Base-by-base conservation (phyloP, 352 stramenopile species). In the Globisporangium rhizosaccharum region DNA sequence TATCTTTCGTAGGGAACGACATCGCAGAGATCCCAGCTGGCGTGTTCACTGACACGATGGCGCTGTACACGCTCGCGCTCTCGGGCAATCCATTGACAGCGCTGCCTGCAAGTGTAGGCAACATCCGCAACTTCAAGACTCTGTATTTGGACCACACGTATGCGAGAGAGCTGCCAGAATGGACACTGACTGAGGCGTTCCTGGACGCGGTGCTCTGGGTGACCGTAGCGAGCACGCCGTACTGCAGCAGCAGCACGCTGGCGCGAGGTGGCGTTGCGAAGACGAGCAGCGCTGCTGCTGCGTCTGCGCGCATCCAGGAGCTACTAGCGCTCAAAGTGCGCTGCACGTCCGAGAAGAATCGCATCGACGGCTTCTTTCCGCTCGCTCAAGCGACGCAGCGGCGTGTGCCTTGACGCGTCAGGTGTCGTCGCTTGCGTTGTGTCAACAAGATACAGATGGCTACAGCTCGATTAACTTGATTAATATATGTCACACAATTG, bases 271-370 rank as follows among this genome's bases (percentile, higher is more conserved):
- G 7, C 8, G 14, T 10, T 15, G 23, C 8, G 15, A 20, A 23
- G 12, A 33, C 18, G 1, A 37, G 14, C 7, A 17, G 25, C 47
- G 11, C 15, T 28, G 33, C n/a, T 3, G 10, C 15, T 6, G 23
- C 51, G 18, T 56, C 51, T 8, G 54, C 30, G 12, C 54, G 30
- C 8, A 33, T 54, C 45, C 36, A 61, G 23, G 46, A 42, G 56
- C 23, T 61, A 9, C 46, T 61, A 33, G 6, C 47, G 25, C 56
- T 50, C 56, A 61, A 61, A 23, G 7, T 55, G 56, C 56, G 54
- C 54, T 60, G 54, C 45, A 37, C 54, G 14, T 12, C 28, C 45
- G 54, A 60, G 54, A 60, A 60, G 45, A 60, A 52, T 30, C 54
- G 54, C 20, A 15, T 60, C 12, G 30, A 20, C 30, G 54, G 54